Base-by-base conservation (phyloP, 2,329 filamentous ascomycete species). In the Chrysosporium queenslandicum region DNA sequence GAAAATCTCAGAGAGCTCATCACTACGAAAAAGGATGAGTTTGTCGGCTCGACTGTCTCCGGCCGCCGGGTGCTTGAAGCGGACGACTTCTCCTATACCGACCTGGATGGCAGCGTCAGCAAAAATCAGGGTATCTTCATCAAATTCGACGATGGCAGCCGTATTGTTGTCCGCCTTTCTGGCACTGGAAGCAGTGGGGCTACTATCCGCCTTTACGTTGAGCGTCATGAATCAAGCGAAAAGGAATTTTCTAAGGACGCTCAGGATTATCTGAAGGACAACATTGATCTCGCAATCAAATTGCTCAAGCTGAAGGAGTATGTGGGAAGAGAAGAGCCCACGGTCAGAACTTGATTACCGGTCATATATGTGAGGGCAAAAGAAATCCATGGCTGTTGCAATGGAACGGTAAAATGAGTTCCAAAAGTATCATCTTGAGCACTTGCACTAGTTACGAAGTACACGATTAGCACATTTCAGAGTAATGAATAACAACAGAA, bases 61-160 rank as follows among this genome's bases (percentile, higher is more conserved):
- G 87, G 86, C 58, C 86, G 86, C 68, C 94, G 88, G 65, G 88
- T 96, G 40, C 75, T 82, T 46, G 87, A 94, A 63, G 91, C 90
- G 5, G 92, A 90, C 59, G 90, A 98, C 78, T 98, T 98, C 72
- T 88, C 87, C 29, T 98, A 98, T 79, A 97, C 88, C 7, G 92
- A 98, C 66, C 83, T 98, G n/a, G 92, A 98, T 65, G 92, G 91
- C 56, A 95, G 88, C 59, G 87, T 97, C 51, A 86, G 88, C 65
- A 87, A 89, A 68, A 94, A 96, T 77, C 92, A 98, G 75, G 92
- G 92, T 59, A 82, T 98, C 61, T 98, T 87, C 67, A 86, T 90
- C 68, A 86, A 87, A 71, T 97, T 97, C 72, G 88, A 89, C 52
- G 90, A 94, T 54, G 91, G 91, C 57, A 95, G 87, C 74, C 86